These are phyloP conservation scores for Heliamphora pulchella DNA, from an alignment of 179 eudicot genomes.

Conservation along the genomic window DNA sequence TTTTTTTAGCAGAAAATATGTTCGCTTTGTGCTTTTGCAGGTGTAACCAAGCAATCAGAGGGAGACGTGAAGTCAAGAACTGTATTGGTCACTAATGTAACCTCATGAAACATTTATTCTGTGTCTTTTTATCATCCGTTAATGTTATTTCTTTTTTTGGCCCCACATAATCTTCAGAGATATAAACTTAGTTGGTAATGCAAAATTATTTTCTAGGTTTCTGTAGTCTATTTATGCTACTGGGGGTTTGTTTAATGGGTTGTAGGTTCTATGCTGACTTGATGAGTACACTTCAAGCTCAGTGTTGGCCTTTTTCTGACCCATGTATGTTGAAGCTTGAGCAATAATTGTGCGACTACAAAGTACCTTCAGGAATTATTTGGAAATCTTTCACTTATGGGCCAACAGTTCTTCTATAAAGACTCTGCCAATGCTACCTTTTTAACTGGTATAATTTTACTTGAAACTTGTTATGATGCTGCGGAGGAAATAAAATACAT, in stretches of 20 bases:
- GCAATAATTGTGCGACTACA: neutral
- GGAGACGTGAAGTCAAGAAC: slow-evolving; percentile 39
- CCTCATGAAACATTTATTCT: slow-evolving; percentile 10
- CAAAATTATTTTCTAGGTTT: neutral
- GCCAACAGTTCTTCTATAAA: neutral
- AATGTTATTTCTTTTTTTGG: neutral
- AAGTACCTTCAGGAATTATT: neutral
- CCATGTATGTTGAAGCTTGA: slow-evolving; percentile 7
- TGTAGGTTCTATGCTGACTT: neutral
- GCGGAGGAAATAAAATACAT: neutral
- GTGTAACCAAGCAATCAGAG: slow-evolving; percentile 24
- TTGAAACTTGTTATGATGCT: neutral
- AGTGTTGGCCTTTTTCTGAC: neutral
- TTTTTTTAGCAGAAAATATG: slow-evolving; percentile 15
- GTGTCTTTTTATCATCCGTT: slow-evolving; percentile 2
- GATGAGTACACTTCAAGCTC: neutral
- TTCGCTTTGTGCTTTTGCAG: slow-evolving; percentile 35
- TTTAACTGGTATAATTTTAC: neutral
- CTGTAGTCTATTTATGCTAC: neutral
- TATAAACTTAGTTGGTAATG: neutral
- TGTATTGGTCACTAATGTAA: slow-evolving; percentile 44
- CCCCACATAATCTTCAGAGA: neutral
- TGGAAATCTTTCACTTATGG: neutral
- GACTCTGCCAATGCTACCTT: neutral
- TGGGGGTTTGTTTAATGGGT: slow-evolving; percentile 4